phyloP scores from a whole-genome alignment of 768 basidiomycete species.

The Tricholoma saponaceum region DNA sequence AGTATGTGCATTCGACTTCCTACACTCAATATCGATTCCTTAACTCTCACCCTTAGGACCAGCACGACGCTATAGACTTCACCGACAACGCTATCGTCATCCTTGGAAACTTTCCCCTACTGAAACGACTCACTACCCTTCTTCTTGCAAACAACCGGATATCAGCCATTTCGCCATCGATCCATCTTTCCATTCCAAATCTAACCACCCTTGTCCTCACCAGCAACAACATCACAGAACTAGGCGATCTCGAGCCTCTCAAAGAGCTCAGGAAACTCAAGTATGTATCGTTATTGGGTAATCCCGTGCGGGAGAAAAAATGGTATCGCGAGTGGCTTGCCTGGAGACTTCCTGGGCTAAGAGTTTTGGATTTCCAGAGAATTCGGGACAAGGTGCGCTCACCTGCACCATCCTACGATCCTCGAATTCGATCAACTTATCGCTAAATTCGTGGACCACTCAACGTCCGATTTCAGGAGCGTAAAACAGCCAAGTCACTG shows the following conservation, averaged over 20 bases:
- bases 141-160: conserved; percentile 90
- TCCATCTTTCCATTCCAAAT: conserved; percentile 82
- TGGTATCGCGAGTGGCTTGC: conserved; percentile 97
- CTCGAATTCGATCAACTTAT: conserved; percentile 22
- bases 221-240: conserved; percentile 74
- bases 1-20: conserved; percentile 39
- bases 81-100: conserved; percentile 86
- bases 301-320: conserved; percentile 87
- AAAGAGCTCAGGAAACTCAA: conserved; percentile 72
- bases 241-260: conserved; percentile 83
- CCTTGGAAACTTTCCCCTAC: conserved; percentile 82
- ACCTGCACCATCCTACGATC: conserved; percentile 31
- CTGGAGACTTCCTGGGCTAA: conserved; percentile 79
- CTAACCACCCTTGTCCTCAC: conserved; percentile 80
- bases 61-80: conserved; percentile 91
- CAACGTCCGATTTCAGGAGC: conserved; percentile 54
- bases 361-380: conserved; percentile 94
- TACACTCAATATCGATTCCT: conserved; percentile 12
- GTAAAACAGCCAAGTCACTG: conserved; percentile 64
- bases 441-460: conserved; percentile 14
- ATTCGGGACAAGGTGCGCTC: conserved; percentile 88
- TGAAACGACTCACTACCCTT: conserved; percentile 80
- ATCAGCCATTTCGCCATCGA: conserved; percentile 74
- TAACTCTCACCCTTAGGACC: conserved; percentile 52
- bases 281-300: conserved; percentile 74